Evolutionary conservation across 1,284 basidiomycete genomes (phyloP).

Genomic region (Rhodotorula sp.): DNA sequence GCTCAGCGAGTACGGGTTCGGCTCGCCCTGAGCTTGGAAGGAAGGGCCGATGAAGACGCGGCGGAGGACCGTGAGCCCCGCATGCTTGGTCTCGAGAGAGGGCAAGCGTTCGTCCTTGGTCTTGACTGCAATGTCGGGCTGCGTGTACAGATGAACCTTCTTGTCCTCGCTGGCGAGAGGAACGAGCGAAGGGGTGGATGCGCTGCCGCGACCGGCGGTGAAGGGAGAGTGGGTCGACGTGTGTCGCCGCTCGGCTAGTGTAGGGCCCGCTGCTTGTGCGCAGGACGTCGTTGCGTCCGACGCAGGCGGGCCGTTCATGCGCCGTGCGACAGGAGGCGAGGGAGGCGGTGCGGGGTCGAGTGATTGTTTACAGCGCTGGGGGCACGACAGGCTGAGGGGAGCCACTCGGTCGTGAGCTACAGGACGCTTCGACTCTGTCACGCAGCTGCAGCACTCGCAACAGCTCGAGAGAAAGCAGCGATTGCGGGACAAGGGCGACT

Average conservation of each 20-base stretch:
- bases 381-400: too few relatives aligned
- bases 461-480: too few relatives aligned
- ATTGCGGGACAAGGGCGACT: too few relatives aligned
- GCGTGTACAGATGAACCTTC: neutral
- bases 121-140: constrained; percentile 13
- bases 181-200: neutral
- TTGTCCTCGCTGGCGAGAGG: neutral
- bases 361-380: neutral
- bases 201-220: neutral
- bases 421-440: too few relatives aligned
- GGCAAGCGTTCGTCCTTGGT: constrained; percentile 1
- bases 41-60: constrained; percentile 36
- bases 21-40: neutral
- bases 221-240: neutral
- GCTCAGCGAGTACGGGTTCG: neutral
- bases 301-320: constrained; percentile 5
- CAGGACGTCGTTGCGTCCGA: constrained; percentile 1
- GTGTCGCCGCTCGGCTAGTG: neutral
- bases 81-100: constrained; percentile 25
- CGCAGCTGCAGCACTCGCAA: too few relatives aligned
- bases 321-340: too few relatives aligned
- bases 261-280: neutral
- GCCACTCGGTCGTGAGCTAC: too few relatives aligned
- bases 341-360: neutral
- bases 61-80: constrained; percentile 3